Conservation (phyloP, 2,329 filamentous ascomycete species). For the Pseudogymnoascus sp. region DNA sequence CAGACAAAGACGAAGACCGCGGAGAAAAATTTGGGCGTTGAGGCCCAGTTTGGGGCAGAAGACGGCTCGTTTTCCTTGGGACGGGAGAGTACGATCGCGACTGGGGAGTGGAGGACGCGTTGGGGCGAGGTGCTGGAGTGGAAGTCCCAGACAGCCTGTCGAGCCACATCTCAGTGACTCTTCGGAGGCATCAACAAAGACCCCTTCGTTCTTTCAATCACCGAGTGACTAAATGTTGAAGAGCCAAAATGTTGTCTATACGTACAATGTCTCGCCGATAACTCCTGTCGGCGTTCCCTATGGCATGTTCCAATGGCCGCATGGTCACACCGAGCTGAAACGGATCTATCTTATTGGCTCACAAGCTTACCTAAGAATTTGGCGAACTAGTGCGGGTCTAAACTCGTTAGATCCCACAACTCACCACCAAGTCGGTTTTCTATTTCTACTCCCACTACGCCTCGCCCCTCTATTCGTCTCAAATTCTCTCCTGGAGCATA, state of each 20-base stretch:
- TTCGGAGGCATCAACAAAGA: constrained; percentile 15
- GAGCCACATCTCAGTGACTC: constrained; percentile 64
- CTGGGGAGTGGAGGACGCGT: constrained; percentile 46
- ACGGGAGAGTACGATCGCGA: constrained; percentile 68
- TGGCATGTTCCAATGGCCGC: not conserved
- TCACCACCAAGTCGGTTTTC: constrained; percentile 22
- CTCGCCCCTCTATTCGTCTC: constrained; percentile 19
- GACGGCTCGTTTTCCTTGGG: constrained; percentile 59
- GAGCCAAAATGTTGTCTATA: not conserved
- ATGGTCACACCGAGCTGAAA: constrained; percentile 7
- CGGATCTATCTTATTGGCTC: not conserved
- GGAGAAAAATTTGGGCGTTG: constrained; percentile 62
- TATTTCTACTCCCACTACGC: constrained; percentile 20
- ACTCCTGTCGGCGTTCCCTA: not conserved
- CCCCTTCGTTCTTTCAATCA: constrained; percentile 9
- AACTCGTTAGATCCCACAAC: constrained; percentile 13
- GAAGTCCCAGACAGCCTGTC: constrained; percentile 74
- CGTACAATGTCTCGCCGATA: not conserved
- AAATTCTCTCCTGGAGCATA: constrained; percentile 19
- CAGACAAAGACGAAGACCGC: constrained; percentile 70
- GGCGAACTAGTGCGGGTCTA: constrained; percentile 8
- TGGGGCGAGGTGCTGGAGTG: constrained; percentile 45
- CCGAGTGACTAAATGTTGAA: not conserved
- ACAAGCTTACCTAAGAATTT: not conserved
- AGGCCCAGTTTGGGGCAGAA: constrained; percentile 62